Evolutionary conservation across 177 flowering plant species (phyloP).

Genomic region (Telopea speciosissima): DNA sequence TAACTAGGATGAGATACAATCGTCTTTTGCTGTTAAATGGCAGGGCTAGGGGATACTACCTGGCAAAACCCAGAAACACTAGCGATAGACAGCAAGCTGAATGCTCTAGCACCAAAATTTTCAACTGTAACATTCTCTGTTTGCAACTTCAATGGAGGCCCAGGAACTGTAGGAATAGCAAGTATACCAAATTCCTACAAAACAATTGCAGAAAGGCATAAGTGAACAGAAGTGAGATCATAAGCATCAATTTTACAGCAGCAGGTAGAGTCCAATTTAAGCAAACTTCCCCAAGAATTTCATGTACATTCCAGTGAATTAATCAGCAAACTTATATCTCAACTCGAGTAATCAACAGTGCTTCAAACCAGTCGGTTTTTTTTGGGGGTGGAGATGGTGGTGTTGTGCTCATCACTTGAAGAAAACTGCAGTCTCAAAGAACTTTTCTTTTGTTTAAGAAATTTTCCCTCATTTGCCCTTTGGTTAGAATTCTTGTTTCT

Average conservation of each 20-base stretch:
- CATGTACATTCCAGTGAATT: no score
- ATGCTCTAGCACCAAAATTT: slow-evolving; percentile 42
- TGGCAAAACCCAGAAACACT: slow-evolving; percentile 92
- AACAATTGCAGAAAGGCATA: neutral
- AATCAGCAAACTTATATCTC: no score
- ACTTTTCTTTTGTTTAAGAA: no score
- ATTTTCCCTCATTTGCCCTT: no score
- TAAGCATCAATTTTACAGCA: neutral
- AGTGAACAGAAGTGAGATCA: no score
- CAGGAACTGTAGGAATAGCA: slow-evolving; percentile 55
- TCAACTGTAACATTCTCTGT: slow-evolving; percentile 35
- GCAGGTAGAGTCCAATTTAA: neutral
- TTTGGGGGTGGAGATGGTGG: no score
- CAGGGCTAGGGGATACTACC: slow-evolving; percentile 30
- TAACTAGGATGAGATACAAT: neutral
- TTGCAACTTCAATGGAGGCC: slow-evolving; percentile 56
- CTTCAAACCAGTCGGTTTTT: no score
- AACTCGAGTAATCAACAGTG: no score
- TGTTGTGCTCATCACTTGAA: no score
- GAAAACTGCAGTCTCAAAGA: no score
- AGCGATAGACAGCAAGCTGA: slow-evolving; percentile 64
- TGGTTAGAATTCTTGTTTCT: no score
- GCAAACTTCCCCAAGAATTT: no score
- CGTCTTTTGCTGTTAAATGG: neutral
- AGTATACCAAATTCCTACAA: slow-evolving; percentile 45